Evolutionary conservation across 2,329 filamentous ascomycete species (phyloP), one percentile per base, ranked within the genome.

Genomic region (Alternaria incomplexa): DNA sequence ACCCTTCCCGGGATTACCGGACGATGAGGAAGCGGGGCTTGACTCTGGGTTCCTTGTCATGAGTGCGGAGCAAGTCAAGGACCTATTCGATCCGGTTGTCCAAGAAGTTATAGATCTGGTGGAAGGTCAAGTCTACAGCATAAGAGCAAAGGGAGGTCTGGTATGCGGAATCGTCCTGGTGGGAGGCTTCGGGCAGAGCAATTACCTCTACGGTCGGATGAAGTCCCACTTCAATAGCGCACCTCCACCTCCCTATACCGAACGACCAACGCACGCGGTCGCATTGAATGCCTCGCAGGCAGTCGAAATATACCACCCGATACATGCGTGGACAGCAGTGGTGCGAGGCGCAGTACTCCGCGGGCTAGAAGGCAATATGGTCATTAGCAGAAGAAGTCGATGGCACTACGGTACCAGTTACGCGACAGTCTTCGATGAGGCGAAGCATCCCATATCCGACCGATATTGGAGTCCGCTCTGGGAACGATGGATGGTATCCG

Each of bases 381-480:
- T 94, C 7, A 88, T 93, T 61, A 91, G 88, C 63, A 84, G 91
- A 52, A 89, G 91, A 77, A 89, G 90, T 51, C 85, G 91, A 67
- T 91, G 90, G 86, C 89, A 92, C 76, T 94, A 95, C 74, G 92
- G 92, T 23, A 93, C 91, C 6, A 91, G 89, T 23, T 94, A 94
- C 78, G 91, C 92, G 0, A 94, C 91, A 0, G 90, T 92, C 0
- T 95, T 92, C 76, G 91, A 94, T 68, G 90, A 92, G 73, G 85
- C 87, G 52, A 91, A 90, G 75, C 92, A 95, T 77, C 87, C 87
- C 4, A 87, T 92, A 6, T 87, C 84, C 46, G 91, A 93, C 77
- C 83, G 91, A 54, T 94, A 94, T 74, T 94, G 91, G 91, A 91
- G 88, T 68, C 91, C 90, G 6, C 78, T 93, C 23, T 93, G 91